Evolutionary conservation across 2,329 filamentous ascomycete genomes (phyloP), one percentile per base, ranked within the genome.

Genomic region (Pseudogymnoascus sp.): DNA sequence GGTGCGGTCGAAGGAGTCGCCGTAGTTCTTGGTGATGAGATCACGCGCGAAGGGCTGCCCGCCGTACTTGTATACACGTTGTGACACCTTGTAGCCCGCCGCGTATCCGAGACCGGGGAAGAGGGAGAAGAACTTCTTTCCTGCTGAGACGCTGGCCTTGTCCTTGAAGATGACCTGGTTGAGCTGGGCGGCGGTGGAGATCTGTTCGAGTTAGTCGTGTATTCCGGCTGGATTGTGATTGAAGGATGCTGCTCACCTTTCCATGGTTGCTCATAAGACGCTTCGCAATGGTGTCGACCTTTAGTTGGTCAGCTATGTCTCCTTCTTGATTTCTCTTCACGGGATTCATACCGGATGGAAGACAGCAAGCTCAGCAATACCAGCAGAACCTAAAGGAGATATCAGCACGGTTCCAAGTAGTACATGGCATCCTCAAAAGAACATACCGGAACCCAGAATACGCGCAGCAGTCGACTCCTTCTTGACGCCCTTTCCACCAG

Each of bases 271-370:
- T 97, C 95, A 99, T 99, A 78, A 99, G 86, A 70, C 95, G 91
- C 83, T 99, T 99, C 67, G 95, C 93, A 72, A 96, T 97, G 61
- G 95, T 99, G 79, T 99, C 95, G 76, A 99, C 91, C 90, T 93
- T 72, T 64, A 70, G 73, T 70, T 70, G 66, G 65, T 75, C 68
- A 69, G 68, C 65, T 64, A 26, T 66, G 66, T 64, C 21, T 10
- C 53, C 24, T 26, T 26, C 31, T 31, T 61, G 37, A 26, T 37
- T 66, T 11, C 26, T 56, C 50, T 61, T 61, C 61, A 60, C 19
- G 53, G 62, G 47, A 61, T 14, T 50, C 82, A 70, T 82, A 91
- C 91, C 68, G 91, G 91, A 75, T 96, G 91, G 82, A 97, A 97
- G 76, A 97, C 86, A 73, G 91, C 86, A 73, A 97, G 82, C 79